Percentiles rank a stretch among this genome's conserved stretches.
These are phyloP conservation scores for Backusella macrospora DNA, from an alignment of 192 early-diverging fungal genomes.

Conservation along the genomic window DNA sequence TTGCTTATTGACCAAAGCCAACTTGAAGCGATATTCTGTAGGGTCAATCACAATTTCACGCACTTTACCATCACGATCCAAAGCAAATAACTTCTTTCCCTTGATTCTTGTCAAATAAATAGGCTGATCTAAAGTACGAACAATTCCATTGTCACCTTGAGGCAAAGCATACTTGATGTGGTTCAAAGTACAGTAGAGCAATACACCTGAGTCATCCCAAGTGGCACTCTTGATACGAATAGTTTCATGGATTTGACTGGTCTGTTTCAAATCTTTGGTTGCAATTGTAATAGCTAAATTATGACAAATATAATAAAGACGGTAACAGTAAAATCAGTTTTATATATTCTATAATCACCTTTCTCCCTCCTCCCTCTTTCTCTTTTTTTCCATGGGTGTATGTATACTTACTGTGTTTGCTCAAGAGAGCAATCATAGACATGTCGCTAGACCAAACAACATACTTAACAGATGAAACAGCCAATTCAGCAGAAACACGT, in stretches of 20 bases:
- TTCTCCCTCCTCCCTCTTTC: too few relatives aligned
- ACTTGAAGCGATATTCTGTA: constrained; percentile 99
- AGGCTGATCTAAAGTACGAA: constrained; percentile 95
- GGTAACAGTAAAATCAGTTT: background rate
- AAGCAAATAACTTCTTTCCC: constrained; percentile 81
- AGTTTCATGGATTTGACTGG: constrained; percentile 91
- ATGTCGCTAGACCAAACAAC: constrained; percentile 92
- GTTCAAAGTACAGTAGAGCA: constrained; percentile 96
- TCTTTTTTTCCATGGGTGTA: background rate
- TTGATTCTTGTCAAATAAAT: constrained; percentile 89
- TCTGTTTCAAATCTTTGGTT: constrained; percentile 86
- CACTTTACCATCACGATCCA: constrained; percentile 93
- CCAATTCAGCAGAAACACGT: constrained; percentile 75
- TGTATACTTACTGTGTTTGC: constrained; percentile 86
- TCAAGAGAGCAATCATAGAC: constrained; percentile 84
- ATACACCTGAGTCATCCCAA: constrained; percentile 91
- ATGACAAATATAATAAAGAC: background rate
- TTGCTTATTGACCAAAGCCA: constrained; percentile 87
- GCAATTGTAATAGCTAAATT: constrained; percentile 82
- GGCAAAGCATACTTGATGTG: constrained; percentile 97
- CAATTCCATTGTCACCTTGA: constrained; percentile 96
- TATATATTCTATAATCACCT: background rate
- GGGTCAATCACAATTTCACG: constrained; percentile 89
- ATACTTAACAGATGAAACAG: constrained; percentile 88
- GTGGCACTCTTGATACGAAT: constrained; percentile 98